phyloP scores from a whole-genome alignment of 768 basidiomycete species.

The Dioszegia hungarica region DNA sequence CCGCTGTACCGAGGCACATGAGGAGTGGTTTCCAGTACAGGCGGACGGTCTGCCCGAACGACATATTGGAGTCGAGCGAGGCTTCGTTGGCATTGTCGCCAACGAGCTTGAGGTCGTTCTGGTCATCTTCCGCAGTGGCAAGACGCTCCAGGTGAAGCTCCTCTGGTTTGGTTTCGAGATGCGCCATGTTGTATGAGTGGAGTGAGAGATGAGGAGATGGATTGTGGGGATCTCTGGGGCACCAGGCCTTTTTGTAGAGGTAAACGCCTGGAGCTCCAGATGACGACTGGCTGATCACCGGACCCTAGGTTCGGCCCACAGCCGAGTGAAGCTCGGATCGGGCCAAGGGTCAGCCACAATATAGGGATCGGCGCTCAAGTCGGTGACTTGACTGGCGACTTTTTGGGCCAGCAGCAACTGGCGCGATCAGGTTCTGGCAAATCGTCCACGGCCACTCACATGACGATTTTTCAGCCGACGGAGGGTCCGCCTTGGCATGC shows the following conservation, averaged over 20 bases:
- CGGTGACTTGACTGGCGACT: too few relatives aligned
- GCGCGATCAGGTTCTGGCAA: too few relatives aligned
- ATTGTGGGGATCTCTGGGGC: background rate
- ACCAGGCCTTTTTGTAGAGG: background rate
- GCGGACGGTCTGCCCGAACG: background rate
- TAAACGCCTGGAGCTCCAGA: too few relatives aligned
- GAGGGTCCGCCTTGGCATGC: too few relatives aligned
- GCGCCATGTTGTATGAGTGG: background rate
- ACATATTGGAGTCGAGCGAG: background rate
- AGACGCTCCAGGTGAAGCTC: background rate
- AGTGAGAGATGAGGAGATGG: background rate
- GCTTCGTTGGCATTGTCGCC: background rate
- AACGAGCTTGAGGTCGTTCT: background rate
- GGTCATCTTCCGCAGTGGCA: background rate
- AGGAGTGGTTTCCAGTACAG: background rate
- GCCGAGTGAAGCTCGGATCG: too few relatives aligned
- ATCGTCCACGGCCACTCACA: too few relatives aligned
- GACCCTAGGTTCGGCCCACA: too few relatives aligned
- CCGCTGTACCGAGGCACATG: constrained; percentile 13
- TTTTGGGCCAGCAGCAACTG: too few relatives aligned
- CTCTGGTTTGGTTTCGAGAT: background rate
- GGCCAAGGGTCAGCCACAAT: too few relatives aligned
- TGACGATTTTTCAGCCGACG: too few relatives aligned
- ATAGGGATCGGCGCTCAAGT: too few relatives aligned
- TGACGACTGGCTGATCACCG: too few relatives aligned